These are phyloP conservation scores for Odontarrhena argentea DNA, from an alignment of 345 rosid species.

Conservation along the genomic window DNA sequence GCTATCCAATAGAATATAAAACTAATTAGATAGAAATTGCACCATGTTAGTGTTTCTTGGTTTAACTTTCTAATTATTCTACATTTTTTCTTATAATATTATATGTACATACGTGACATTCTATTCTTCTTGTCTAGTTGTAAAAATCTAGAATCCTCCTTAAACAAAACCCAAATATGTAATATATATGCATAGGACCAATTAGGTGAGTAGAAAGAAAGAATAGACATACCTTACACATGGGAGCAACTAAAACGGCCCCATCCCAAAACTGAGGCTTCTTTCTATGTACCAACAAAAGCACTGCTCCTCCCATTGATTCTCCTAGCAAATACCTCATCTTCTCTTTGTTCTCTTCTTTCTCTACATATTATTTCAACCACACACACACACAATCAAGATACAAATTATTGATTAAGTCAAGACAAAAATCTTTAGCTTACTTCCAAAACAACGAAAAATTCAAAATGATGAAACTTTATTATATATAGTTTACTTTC, in stretches of 20 bases:
- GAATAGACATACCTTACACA: slow-evolving; percentile 64
- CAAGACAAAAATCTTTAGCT: neutral
- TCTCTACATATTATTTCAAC: slow-evolving; percentile 47
- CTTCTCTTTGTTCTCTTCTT: slow-evolving; percentile 58
- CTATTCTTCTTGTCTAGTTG: neutral
- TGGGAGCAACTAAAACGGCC: slow-evolving; percentile 80
- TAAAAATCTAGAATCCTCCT: neutral
- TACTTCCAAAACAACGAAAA: no score
- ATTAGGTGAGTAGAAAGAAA: neutral
- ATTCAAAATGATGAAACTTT: no score
- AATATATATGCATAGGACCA: neutral
- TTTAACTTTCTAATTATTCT: no score
- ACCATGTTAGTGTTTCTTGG: no score
- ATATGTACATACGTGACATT: no score
- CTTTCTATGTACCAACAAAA: slow-evolving; percentile 62
- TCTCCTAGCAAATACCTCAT: slow-evolving; percentile 79
- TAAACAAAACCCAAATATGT: neutral
- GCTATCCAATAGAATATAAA: no score
- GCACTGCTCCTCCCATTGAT: slow-evolving; percentile 93
- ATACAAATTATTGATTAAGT: neutral
- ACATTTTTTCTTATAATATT: no score
- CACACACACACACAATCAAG: neutral
- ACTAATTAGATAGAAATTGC: no score
- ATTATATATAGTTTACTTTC: no score
- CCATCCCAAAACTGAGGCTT: slow-evolving; percentile 80